Evolutionary conservation across 2,329 filamentous ascomycete species (phyloP).

Genomic region (Dactylellina sp.): DNA sequence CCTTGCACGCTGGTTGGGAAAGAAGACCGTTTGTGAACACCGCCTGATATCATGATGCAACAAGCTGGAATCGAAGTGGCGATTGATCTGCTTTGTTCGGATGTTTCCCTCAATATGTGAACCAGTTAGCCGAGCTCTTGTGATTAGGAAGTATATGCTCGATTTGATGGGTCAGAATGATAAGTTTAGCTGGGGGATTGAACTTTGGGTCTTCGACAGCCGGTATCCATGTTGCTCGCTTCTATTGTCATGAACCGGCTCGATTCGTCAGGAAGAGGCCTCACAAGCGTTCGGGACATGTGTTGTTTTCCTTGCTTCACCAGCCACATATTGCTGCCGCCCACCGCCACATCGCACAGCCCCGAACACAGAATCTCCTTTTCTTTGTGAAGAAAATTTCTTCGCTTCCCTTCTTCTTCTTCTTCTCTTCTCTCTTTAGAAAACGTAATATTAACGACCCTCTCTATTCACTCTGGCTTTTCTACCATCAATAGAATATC

Average conservation of each 20-base stretch:
- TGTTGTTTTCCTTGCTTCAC: not conserved
- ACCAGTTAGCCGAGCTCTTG: not conserved
- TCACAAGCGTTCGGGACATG: not conserved
- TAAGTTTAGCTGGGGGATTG: not conserved
- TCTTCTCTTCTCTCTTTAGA: slow-evolving; percentile 50
- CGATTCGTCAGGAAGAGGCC: not conserved
- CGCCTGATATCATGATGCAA: not conserved
- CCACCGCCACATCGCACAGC: slow-evolving; percentile 3
- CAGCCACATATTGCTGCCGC: not conserved
- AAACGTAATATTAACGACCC: slow-evolving; percentile 57
- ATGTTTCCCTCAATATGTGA: not conserved
- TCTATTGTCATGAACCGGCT: slow-evolving; percentile 7
- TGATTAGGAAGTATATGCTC: not conserved
- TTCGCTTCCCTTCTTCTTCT: slow-evolving; percentile 8
- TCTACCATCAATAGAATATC: slow-evolving; percentile 53
- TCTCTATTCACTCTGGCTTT: slow-evolving; percentile 57
- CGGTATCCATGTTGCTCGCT: not conserved
- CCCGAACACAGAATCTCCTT: slow-evolving; percentile 10
- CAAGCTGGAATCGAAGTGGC: not conserved
- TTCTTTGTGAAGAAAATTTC: slow-evolving; percentile 21
- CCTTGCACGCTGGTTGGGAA: not conserved
- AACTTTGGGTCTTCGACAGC: not conserved
- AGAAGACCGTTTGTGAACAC: slow-evolving; percentile 7
- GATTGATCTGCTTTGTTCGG: not conserved
- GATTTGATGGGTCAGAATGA: not conserved